Base-by-base conservation (phyloP, 306 rosid genomes). In the Heteromeles arbutifolia region DNA sequence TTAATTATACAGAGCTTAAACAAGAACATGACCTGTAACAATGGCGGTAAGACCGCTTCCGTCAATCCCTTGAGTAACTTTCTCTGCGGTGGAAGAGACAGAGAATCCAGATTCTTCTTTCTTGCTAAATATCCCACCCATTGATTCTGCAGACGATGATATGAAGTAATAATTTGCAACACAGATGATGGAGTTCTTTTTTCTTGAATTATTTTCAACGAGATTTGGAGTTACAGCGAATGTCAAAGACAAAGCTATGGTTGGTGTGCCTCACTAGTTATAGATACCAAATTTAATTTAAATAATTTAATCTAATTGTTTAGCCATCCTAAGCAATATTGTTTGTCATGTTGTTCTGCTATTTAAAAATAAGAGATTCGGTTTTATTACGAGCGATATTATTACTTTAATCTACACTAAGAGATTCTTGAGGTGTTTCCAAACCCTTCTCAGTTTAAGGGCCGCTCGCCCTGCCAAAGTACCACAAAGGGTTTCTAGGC, bases 51-150 rank as follows among this genome's bases (percentile, higher is more conserved):
- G 79, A 58, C 59, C 71, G 34, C 71, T 74, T 45, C 65, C 79
- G 61, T 74, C 79, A 59, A 80, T 59, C 29, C 83, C 79, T 44
- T 68, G 65, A 13, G 79, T 68, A 32, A 80, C 79, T 45, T 80
- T 43, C 39, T 62, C 41, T 4, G 41, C 41, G 14, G 41, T 56
- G n/a, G 76, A 72, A 72, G 67, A 72, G 66, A 34, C 76, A 13
- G 76, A 72, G 53, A 72, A 72, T 22, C 76, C 67, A 57, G 76
- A 56, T 72, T 65, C 34, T 13, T 54, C 76, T 57, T 37, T 56
- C 52, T 44, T 56, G 54, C 25, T 72, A 24, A 56, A 25, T 13
- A 56, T n/a, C 67, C 18, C 65, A 25, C 66, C 76, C 76, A 57
- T 72, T 32, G 24, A 70, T 54, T 72, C 57, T 37, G 54, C 53